These are phyloP conservation scores for Salix udensis DNA, from an alignment of 345 rosid species.

Conservation along the genomic window DNA sequence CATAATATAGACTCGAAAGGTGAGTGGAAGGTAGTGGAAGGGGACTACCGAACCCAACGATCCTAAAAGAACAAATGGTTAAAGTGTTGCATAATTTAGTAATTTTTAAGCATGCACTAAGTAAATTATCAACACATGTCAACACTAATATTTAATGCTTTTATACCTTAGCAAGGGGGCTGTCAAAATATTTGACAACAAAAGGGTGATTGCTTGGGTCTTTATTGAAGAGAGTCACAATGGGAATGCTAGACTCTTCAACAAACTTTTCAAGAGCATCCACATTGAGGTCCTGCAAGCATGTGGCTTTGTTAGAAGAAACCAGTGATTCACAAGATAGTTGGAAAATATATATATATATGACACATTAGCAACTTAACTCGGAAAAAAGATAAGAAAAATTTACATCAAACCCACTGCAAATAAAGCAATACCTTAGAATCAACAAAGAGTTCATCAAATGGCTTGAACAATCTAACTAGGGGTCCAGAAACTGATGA, in stretches of 20 bases:
- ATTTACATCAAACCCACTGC: background rate
- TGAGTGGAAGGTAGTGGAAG: background rate
- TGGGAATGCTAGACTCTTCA: slow-evolving; percentile 67
- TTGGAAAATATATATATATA: too few relatives aligned
- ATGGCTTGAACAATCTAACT: slow-evolving; percentile 93
- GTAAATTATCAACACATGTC: background rate
- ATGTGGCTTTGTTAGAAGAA: slow-evolving; percentile 5
- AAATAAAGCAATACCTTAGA: slow-evolving; percentile 48
- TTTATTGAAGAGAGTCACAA: slow-evolving; percentile 61
- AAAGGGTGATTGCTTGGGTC: slow-evolving; percentile 77
- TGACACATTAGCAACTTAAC: background rate
- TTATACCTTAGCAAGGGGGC: slow-evolving; percentile 63
- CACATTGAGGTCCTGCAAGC: slow-evolving; percentile 61
- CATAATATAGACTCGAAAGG: background rate
- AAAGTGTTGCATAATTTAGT: background rate
- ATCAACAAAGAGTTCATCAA: slow-evolving; percentile 82
- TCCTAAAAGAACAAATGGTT: background rate
- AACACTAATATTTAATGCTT: background rate
- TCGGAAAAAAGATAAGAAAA: background rate
- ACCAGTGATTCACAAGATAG: background rate
- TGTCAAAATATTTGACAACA: slow-evolving; percentile 73
- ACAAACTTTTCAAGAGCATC: slow-evolving; percentile 79
- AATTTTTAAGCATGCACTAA: background rate
- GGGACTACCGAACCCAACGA: background rate
- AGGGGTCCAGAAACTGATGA: slow-evolving; percentile 75